Conservation (phyloP, 345 rosid genomes). For the Physaria fendleri region DNA sequence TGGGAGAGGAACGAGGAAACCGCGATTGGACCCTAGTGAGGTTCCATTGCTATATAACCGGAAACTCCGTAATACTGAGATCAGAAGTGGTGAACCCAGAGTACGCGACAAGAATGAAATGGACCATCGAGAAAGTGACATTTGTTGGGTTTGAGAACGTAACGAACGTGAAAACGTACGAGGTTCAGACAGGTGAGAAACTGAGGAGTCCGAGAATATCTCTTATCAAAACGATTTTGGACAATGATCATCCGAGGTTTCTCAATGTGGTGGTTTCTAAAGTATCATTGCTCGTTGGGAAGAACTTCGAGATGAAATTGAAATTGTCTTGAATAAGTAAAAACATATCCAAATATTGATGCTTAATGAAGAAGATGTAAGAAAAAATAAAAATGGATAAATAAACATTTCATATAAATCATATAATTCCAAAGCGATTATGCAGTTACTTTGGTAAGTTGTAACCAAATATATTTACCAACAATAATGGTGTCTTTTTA, state of each 20-base stretch:
- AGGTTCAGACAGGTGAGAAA: slow-evolving; percentile 12
- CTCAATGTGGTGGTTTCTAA: slow-evolving; percentile 27
- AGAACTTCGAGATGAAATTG: slow-evolving; percentile 40
- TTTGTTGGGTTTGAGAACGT: slow-evolving; percentile 42
- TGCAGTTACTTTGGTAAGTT: not conserved
- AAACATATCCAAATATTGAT: slow-evolving; percentile 3
- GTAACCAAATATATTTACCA: not conserved
- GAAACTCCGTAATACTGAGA: slow-evolving; percentile 19
- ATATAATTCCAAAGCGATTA: not conserved
- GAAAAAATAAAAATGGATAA: not conserved
- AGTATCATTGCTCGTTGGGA: slow-evolving; percentile 32
- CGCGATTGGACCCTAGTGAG: slow-evolving; percentile 43
- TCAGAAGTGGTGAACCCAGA: slow-evolving; percentile 47
- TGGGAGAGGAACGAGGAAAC: slow-evolving; percentile 49
- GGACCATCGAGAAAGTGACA: slow-evolving; percentile 46
- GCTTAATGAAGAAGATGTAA: slow-evolving; percentile 7
- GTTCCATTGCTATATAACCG: slow-evolving; percentile 31
- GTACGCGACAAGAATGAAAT: slow-evolving; percentile 43
- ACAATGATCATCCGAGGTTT: slow-evolving; percentile 20
- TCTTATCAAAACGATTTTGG: slow-evolving; percentile 12
- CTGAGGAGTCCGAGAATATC: slow-evolving; percentile 5
- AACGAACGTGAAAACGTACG: slow-evolving; percentile 18
- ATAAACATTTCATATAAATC: not conserved
- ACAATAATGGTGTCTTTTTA: no score
- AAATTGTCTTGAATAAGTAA: slow-evolving; percentile 4